Base-by-base conservation (phyloP, 202 grass and related monocot species). In the Digitaria exilis region DNA sequence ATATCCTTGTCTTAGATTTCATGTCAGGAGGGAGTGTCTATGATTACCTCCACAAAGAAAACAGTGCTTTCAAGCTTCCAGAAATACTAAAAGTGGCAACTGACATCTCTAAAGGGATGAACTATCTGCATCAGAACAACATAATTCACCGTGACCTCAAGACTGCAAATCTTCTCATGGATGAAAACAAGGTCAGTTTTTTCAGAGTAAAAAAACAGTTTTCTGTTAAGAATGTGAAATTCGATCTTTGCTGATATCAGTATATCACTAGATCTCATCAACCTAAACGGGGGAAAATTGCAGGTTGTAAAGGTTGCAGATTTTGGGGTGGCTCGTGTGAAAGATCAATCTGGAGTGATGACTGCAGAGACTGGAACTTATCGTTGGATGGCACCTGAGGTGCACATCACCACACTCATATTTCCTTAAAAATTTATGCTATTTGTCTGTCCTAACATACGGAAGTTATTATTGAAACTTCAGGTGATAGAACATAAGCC, bases 341-440 rank as follows among this genome's bases (percentile, higher is more conserved):
- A 94, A 94, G 80, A 89, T 82, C 85, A 90, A 71, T 87, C 92
- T 42, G 94, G 94, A 79, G 81, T 97, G 77, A 97, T 97, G 94
- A 97, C 94, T 66, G 94, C 92, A 57, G 94, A 97, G 88, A 97
- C 94, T 24, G 94, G 94, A 85, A 94, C 95, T 76, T 97, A 97
- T 62, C 90, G 95, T 84, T 97, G 95, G 95, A 97, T 97, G 95
- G 95, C 95, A 52, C 92, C 95, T 86, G 95, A 97, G 95, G 95
- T 97, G 49, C 1, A 6, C 1, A 30, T 89, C 30, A 21, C 35
- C 16, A 65, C 16, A 80, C 59, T 62, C 32, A 65, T 66, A 50
- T 44, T 34, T 24, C 35, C 74, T 32, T 29, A 78, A 22, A 78
- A 76, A 56, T 21, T 56, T 6, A 15, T 69, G 18, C 35, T 62